Evolutionary conservation across 768 basidiomycete species (phyloP), one percentile per base, ranked within the genome.

Genomic region (Leccinellum albellum): DNA sequence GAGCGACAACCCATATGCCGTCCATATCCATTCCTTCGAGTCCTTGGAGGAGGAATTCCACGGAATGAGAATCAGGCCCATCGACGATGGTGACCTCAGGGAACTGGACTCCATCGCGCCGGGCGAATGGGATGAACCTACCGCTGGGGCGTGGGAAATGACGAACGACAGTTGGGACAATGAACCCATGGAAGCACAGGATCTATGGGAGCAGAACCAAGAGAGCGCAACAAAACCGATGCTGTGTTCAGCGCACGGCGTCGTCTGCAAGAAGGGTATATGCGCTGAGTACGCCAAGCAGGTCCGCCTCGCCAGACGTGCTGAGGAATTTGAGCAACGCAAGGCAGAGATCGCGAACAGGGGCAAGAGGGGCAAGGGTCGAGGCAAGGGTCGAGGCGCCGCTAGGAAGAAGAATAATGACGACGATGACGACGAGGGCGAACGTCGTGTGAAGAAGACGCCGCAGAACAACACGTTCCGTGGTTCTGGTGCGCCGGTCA

Each of bases 231-330:
- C 55, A 35, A 54, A 57, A 44, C 62, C 61, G 49, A 37, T 58
- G 6, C 28, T 66, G 49, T 76, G 75, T 58, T 59, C 55, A 1
- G 71, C 67, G 28, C 75, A 76, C 47, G 71, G 72, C 10, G 44
- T 58, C 26, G 64, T 75, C 14, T 76, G 75, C 63, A 73, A 62
- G 56, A 73, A 72, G 58, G 72, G 74, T 52, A 75, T 76, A 46
- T 76, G 75, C 33, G 53, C 50, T 50, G 69, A 69, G 55, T 73
- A 74, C 47, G 71, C 70, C 2, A 62, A n/a, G 31, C 67, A 70
- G 57, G 10, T 65, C 20, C 66, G 71, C 23, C 42, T 57, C 1
- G 3, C 46, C 5, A 65, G 62, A 47, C 57, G 62, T 24, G 64
- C 59, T 10, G 35, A 63, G 15, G 57, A 67, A 15, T 51, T 12